phyloP scores from a whole-genome alignment of 805 yeast genomes.

The Lachancea lanzarotensis region DNA sequence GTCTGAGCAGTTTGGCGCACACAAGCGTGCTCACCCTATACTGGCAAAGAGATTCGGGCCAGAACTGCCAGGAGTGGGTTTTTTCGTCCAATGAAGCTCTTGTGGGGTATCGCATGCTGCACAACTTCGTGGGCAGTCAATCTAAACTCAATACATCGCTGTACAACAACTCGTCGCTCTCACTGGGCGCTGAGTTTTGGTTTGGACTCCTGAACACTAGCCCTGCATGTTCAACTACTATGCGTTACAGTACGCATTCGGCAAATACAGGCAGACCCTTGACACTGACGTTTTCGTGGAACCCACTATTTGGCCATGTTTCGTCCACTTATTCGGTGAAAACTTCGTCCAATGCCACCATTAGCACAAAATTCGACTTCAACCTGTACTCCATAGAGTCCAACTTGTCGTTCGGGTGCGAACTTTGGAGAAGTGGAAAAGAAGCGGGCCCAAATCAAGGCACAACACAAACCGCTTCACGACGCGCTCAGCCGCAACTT shows the following conservation, averaged over 20 bases:
- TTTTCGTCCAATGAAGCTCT: conserved; percentile 81
- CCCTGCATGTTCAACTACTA: conserved; percentile 83
- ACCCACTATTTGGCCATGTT: conserved; percentile 85
- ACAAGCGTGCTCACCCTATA: conserved; percentile 59
- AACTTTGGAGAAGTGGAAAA: conserved; percentile 55
- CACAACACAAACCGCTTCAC: too few relatives aligned
- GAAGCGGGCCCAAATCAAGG: background rate
- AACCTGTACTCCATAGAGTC: conserved; percentile 87
- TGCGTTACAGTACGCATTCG: conserved; percentile 79
- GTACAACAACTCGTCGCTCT: conserved; percentile 56
- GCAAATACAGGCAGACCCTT: conserved; percentile 84
- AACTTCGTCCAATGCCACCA: conserved; percentile 66
- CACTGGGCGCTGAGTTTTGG: conserved; percentile 85
- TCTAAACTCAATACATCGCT: conserved; percentile 37
- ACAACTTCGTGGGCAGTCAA: conserved; percentile 46
- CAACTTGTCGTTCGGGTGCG: conserved; percentile 80
- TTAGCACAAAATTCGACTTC: conserved; percentile 81
- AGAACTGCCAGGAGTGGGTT: conserved; percentile 62
- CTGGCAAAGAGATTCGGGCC: conserved; percentile 60
- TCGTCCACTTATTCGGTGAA: conserved; percentile 83
- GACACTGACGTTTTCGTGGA: conserved; percentile 77
- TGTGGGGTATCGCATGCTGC: conserved; percentile 72
- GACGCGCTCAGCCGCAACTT: background rate
- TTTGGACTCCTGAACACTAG: conserved; percentile 76
- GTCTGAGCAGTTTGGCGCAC: conserved; percentile 61